Conservation (phyloP, 2,329 filamentous ascomycete species). For the Tothia fuscella region DNA sequence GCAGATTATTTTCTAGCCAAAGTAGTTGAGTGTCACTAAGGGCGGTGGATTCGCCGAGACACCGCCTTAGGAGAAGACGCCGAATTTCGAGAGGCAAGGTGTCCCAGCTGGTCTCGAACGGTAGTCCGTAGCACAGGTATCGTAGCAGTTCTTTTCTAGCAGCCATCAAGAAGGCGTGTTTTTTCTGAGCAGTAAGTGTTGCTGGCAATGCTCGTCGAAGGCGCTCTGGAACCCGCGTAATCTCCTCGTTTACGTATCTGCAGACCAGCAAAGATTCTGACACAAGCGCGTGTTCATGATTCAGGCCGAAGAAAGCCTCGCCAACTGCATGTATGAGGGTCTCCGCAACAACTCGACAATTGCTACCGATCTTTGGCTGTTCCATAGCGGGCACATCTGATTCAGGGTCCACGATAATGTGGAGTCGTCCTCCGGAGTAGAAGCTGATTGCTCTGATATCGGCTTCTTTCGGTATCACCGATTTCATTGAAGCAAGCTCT, state of each 20-base stretch:
- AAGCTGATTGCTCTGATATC: slow-evolving; percentile 27
- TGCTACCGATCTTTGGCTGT: slow-evolving; percentile 23
- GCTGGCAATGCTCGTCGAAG: slow-evolving; percentile 16
- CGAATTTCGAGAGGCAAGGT: slow-evolving; percentile 34
- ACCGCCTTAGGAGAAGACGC: slow-evolving; percentile 33
- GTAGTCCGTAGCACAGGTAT: slow-evolving; percentile 36
- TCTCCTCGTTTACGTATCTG: slow-evolving; percentile 14
- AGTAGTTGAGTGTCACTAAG: slow-evolving; percentile 29
- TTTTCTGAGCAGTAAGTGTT: slow-evolving; percentile 5
- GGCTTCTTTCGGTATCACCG: slow-evolving; percentile 19
- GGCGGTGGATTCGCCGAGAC: slow-evolving; percentile 29
- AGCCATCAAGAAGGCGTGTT: slow-evolving; percentile 17
- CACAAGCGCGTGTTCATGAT: slow-evolving; percentile 22
- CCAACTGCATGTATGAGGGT: slow-evolving; percentile 23
- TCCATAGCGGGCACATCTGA: slow-evolving; percentile 12
- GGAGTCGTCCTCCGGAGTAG: slow-evolving; percentile 19
- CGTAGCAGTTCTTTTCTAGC: slow-evolving; percentile 34
- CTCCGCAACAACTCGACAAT: slow-evolving; percentile 23
- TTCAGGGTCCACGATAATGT: slow-evolving; percentile 21
- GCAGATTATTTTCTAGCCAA: slow-evolving; percentile 34
- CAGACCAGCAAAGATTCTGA: slow-evolving; percentile 23
- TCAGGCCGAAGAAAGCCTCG: slow-evolving; percentile 23
- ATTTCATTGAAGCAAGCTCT: slow-evolving; percentile 24
- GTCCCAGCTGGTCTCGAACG: slow-evolving; percentile 41
- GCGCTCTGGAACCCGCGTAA: slow-evolving; percentile 21